Evolutionary conservation across 2,329 filamentous ascomycete species (phyloP), one percentile per base, ranked within the genome.

Genomic region (Cercospora nicotianae): DNA sequence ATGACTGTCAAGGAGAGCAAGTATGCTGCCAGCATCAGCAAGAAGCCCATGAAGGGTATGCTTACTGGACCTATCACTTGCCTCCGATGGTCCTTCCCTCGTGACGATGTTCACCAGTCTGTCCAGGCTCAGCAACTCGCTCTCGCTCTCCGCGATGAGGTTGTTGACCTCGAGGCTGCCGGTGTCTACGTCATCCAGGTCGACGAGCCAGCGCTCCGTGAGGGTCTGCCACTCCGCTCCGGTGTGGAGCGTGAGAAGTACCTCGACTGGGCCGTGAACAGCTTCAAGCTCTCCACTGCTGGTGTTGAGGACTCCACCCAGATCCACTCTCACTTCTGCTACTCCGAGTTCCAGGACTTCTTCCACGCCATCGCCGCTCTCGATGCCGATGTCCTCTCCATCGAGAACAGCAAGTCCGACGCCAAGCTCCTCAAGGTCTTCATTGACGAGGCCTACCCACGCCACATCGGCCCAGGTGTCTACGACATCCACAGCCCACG

Each of bases 31-130:
- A 94, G 91, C 66, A 89, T 97, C 82, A 94, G 94, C 81, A 94
- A 91, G 87, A 98, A 97, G 89, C 94, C 95, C 84, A 98, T 99
- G 95, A 99, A 99, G 92, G 95, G 95, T 82, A 99, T 99, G 95
- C 90, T 99, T 81, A 99, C 95, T 83, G 95, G 95, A 69, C 95
- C 95, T 76, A 96, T 99, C 85, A 99, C 95, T 79, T 99, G 95
- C 86, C 87, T 99, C 77, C 91, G 95, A 83, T 99, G 95, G 95
- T 99, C 95, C 70, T 99, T 98, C 92, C 95, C 95, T 78, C 95
- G 95, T 92, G 94, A 97, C 81, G 95, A 99, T 80, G 92, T 99
- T 72, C 95, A 99, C 87, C 95, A 99, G 88, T 97, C 94, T 68
- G 90, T 98, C 78, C 95, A 99, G 87, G 95, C 95, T 80, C 91